Evolutionary conservation across 1,139 yeast species (phyloP).

Genomic region (Hansenula sp.): DNA sequence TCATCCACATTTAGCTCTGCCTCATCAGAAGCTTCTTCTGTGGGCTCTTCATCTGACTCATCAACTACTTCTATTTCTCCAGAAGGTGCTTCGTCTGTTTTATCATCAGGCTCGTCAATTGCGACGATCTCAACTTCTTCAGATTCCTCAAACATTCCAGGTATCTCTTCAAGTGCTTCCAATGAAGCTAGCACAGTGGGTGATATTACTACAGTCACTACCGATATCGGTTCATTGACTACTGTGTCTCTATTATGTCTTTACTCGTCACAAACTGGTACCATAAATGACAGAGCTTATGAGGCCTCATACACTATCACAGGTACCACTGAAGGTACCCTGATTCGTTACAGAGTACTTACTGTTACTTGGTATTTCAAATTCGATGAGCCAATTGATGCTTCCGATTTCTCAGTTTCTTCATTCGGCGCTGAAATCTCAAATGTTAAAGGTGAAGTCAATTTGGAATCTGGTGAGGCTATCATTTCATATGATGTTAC

Average conservation of each 20-base stretch:
- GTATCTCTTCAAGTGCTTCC: no score
- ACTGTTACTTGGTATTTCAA: conserved; percentile 14
- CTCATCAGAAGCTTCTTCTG: no score
- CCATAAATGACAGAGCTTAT: conserved; percentile 8
- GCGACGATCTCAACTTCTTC: no score
- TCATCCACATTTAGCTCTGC: no score
- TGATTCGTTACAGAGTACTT: background rate
- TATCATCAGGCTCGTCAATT: no score
- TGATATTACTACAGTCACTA: no score
- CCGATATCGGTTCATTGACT: background rate
- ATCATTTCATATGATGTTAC: conserved; percentile 6
- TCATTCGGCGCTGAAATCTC: conserved; percentile 8
- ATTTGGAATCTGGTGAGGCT: conserved; percentile 12
- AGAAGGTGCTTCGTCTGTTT: background rate
- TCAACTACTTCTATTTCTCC: no score
- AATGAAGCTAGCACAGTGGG: conserved; percentile 5
- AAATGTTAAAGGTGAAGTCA: conserved; percentile 9
- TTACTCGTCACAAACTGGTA: no score
- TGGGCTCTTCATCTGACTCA: no score
- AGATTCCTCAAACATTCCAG: no score
- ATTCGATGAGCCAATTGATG: conserved; percentile 9
- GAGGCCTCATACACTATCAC: conserved; percentile 4
- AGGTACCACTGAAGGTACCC: conserved; percentile 3
- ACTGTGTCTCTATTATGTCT: no score
- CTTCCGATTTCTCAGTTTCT: conserved; percentile 9